phyloP scores from a whole-genome alignment of 345 rosid genomes.

The Gossypium sturtianum region DNA sequence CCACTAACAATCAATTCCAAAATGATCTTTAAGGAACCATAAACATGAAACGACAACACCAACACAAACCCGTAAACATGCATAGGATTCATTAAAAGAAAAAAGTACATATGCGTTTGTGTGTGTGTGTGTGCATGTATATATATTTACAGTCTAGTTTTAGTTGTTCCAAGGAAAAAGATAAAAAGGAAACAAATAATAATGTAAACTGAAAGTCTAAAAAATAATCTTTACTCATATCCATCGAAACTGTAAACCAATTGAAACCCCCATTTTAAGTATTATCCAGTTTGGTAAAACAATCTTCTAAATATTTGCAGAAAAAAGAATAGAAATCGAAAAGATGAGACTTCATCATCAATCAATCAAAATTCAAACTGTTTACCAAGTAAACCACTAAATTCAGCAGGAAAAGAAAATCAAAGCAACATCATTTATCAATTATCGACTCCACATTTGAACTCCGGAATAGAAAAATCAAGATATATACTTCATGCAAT shows the following conservation, averaged over 20 bases:
- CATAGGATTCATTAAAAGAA: neutral
- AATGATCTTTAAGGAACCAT: neutral
- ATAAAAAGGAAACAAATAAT: no score
- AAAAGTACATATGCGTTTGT: neutral
- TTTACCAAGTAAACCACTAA: neutral
- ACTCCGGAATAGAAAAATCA: neutral
- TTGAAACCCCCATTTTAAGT: neutral
- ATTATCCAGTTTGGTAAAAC: neutral
- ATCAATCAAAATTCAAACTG: neutral
- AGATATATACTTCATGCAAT: neutral
- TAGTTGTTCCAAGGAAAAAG: neutral
- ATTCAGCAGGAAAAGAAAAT: neutral
- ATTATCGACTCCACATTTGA: neutral
- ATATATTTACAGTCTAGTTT: neutral
- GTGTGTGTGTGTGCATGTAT: no score
- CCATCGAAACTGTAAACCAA: slow-evolving; percentile 1
- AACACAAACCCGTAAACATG: neutral
- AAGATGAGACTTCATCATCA: neutral
- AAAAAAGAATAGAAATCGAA: neutral
- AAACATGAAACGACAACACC: neutral
- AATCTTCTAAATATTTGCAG: neutral
- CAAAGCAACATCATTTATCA: neutral
- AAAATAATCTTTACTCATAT: neutral
- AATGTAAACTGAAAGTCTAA: neutral
- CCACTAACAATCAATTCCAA: neutral